Evolutionary conservation across 495 filamentous ascomycete genomes (phyloP).

Genomic region (Trichodelitschia bisporula): DNA sequence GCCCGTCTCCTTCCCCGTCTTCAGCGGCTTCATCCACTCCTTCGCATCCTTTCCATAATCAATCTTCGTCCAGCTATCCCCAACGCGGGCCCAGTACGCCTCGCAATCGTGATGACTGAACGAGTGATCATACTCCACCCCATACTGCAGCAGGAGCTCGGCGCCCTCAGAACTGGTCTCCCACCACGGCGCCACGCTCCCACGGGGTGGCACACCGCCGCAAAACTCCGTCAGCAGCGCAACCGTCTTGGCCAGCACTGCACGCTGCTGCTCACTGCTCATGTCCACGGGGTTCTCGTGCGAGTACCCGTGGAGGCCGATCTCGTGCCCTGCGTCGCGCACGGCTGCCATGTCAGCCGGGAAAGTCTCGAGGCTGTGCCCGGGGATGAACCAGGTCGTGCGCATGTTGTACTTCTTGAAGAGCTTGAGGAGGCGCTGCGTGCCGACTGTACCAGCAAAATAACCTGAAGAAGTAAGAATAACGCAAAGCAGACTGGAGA

Average conservation of each 20-base stretch:
- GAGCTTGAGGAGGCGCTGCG: slow-evolving; percentile 43
- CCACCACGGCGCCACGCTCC: slow-evolving; percentile 29
- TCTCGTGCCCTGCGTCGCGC: slow-evolving; percentile 55
- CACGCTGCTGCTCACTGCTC: slow-evolving; percentile 48
- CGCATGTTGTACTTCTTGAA: slow-evolving; percentile 65
- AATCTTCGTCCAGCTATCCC: slow-evolving; percentile 23
- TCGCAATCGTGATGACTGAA: slow-evolving; percentile 23
- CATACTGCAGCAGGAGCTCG: slow-evolving; percentile 20
- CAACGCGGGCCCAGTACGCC: slow-evolving; percentile 27
- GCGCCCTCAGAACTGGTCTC: slow-evolving; percentile 26
- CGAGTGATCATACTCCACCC: slow-evolving; percentile 19
- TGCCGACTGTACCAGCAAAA: slow-evolving; percentile 50
- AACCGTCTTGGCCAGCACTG: slow-evolving; percentile 55
- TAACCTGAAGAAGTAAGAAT: slow-evolving; percentile 21
- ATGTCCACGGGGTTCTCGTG: slow-evolving; percentile 56
- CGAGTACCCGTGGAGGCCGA: slow-evolving; percentile 35
- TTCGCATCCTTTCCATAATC: slow-evolving; percentile 25
- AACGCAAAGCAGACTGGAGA: not conserved
- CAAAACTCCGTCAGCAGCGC: slow-evolving; percentile 46
- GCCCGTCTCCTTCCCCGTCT: slow-evolving; percentile 19
- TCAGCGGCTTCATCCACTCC: slow-evolving; percentile 30
- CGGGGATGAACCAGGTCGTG: slow-evolving; percentile 64
- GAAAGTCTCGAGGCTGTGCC: slow-evolving; percentile 56
- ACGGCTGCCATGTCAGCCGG: slow-evolving; percentile 51
- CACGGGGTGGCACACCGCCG: slow-evolving; percentile 41